Evolutionary conservation across 1,139 yeast genomes (phyloP).

Genomic region (Magnusiomyces clavatus): DNA sequence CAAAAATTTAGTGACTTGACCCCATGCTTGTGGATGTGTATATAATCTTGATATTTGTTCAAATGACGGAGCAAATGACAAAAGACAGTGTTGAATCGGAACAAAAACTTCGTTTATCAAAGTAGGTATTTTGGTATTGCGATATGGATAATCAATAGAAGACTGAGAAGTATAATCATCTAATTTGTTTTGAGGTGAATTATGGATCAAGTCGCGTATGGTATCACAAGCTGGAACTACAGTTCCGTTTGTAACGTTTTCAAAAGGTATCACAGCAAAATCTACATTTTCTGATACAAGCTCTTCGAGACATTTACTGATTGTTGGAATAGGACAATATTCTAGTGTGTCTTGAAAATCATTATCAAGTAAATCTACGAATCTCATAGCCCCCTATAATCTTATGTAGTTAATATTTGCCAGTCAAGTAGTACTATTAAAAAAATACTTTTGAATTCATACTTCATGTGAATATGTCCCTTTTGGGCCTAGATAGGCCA

Average conservation of each 20-base stretch:
- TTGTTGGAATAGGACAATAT: constrained; percentile 22
- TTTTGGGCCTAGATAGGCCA: constrained; percentile 72
- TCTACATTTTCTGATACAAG: constrained; percentile 41
- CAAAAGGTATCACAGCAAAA: constrained; percentile 83
- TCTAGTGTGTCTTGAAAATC: constrained; percentile 18
- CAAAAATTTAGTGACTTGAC: constrained; percentile 63
- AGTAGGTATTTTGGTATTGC: constrained; percentile 3
- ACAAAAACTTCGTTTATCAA: constrained; percentile 78
- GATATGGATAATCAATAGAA: neutral
- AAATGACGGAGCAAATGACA: constrained; percentile 41
- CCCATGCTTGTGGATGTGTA: constrained; percentile 98
- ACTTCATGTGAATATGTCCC: constrained; percentile 92
- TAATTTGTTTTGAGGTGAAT: constrained; percentile 15
- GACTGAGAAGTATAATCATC: neutral
- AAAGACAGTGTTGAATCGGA: constrained; percentile 68
- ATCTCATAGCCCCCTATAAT: constrained; percentile 64
- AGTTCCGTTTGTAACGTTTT: constrained; percentile 91
- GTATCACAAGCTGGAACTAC: constrained; percentile 81
- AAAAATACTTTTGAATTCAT: constrained; percentile 27
- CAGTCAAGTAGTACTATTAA: neutral
- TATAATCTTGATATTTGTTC: constrained; percentile 49
- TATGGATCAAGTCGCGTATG: constrained; percentile 54
- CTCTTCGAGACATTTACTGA: constrained; percentile 51
- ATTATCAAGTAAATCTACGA: constrained; percentile 40
- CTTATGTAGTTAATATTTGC: constrained; percentile 12